A percentile compares a stretch with the other conserved stretches of the same genome.
Evolutionary conservation across 495 filamentous ascomycete genomes (phyloP).

Genomic region (Neurospora hispaniola): DNA sequence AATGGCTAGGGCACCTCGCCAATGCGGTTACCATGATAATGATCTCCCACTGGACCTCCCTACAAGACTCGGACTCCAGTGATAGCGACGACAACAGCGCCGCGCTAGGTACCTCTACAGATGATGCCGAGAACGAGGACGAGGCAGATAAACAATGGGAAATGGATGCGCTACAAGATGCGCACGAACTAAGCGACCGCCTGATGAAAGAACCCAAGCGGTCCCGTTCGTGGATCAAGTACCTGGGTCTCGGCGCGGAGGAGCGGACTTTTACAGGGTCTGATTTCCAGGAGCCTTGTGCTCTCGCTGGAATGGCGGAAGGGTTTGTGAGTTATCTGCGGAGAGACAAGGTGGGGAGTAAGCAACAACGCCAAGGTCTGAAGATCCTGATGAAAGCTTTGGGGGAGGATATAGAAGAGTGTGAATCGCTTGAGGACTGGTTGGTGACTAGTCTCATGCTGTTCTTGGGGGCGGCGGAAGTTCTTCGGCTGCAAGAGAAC

Average conservation of each 20-base stretch:
- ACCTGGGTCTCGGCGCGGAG: neutral
- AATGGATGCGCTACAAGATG: neutral
- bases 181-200: neutral
- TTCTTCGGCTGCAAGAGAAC: neutral
- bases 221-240: neutral
- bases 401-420: neutral
- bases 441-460: neutral
- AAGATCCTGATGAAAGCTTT: neutral
- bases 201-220: neutral
- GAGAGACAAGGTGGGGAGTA: neutral
- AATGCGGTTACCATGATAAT: neutral
- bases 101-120: neutral
- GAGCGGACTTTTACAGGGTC: neutral
- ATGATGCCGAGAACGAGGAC: neutral
- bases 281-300: neutral
- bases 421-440: neutral
- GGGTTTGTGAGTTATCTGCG: neutral
- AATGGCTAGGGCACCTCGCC: neutral
- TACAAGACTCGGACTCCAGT: neutral
- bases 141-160: neutral
- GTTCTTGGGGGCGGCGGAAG: neutral
- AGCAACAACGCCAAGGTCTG: neutral
- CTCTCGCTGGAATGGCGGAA: neutral
- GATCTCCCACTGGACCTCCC: neutral
- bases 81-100: neutral